A percentile compares a stretch with the other conserved stretches of the same genome.
Conservation (phyloP, 441 rosid species). For the Gossypium laxum region DNA sequence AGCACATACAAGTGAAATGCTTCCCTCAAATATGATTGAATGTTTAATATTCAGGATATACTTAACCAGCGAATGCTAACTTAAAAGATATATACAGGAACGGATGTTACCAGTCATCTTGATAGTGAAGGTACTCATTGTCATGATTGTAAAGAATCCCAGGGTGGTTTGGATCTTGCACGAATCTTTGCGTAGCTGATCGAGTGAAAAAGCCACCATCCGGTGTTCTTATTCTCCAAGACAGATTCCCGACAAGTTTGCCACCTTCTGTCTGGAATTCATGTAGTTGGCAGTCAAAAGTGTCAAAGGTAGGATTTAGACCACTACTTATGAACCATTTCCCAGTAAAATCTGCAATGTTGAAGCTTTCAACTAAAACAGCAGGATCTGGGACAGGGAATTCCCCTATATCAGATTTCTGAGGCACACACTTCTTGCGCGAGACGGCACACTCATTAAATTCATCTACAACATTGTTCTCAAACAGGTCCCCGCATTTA, state of each 20-base stretch:
- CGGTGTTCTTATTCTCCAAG: conserved; percentile 76
- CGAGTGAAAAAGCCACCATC: conserved; percentile 71
- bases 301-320: conserved; percentile 78
- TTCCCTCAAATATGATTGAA: too few relatives aligned
- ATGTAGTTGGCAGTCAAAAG: conserved; percentile 77
- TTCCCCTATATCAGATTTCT: conserved; percentile 76
- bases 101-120: conserved; percentile 77
- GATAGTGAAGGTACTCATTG: conserved; percentile 86
- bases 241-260: conserved; percentile 63
- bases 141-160: conserved; percentile 72
- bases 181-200: conserved; percentile 53
- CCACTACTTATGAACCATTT: conserved; percentile 87
- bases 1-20: neutral
- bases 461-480: conserved; percentile 71
- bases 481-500: conserved; percentile 83
- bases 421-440: conserved; percentile 77
- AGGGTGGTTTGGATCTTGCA: conserved; percentile 59
- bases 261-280: conserved; percentile 64
- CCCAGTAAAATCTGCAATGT: conserved; percentile 63
- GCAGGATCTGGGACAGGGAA: conserved; percentile 82
- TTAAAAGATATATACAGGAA: neutral
- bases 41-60: neutral
- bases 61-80: neutral
- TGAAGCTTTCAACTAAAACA: conserved; percentile 59
- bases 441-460: conserved; percentile 92